phyloP scores from a whole-genome alignment of 768 basidiomycete genomes.

The Boletus subparvulus region DNA sequence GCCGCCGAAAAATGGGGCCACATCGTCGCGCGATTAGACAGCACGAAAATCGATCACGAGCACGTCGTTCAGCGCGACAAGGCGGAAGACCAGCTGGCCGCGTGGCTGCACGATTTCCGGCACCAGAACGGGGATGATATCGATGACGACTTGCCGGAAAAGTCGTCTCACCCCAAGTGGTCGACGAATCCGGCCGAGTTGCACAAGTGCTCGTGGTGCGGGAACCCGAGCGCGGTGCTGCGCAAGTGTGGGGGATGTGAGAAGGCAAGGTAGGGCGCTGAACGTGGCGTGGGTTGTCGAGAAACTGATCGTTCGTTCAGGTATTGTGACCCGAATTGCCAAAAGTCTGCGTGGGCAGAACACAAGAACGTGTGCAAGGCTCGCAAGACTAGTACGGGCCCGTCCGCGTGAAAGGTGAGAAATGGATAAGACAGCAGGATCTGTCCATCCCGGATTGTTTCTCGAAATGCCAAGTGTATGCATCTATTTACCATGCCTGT shows the following conservation, averaged over 20 bases:
- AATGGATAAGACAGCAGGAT: background rate
- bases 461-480: background rate
- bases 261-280: constrained; percentile 36
- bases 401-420: background rate
- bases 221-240: constrained; percentile 58
- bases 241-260: constrained; percentile 51
- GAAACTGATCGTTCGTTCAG: background rate
- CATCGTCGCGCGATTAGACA: constrained; percentile 40
- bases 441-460: background rate
- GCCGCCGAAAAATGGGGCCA: constrained; percentile 49
- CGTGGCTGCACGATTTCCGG: constrained; percentile 54
- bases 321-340: constrained; percentile 17
- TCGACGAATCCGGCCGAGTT: constrained; percentile 49
- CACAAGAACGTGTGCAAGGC: constrained; percentile 12
- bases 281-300: background rate
- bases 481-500: background rate
- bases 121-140: constrained; percentile 40
- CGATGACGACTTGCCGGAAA: constrained; percentile 31
- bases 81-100: constrained; percentile 55
- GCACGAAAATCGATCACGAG: constrained; percentile 29
- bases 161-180: constrained; percentile 44
- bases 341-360: constrained; percentile 17
- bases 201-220: constrained; percentile 63
- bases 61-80: constrained; percentile 38
- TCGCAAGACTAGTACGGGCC: background rate